phyloP scores from a whole-genome alignment of 2,329 filamentous ascomycete species.

The Xylaria sp. region DNA sequence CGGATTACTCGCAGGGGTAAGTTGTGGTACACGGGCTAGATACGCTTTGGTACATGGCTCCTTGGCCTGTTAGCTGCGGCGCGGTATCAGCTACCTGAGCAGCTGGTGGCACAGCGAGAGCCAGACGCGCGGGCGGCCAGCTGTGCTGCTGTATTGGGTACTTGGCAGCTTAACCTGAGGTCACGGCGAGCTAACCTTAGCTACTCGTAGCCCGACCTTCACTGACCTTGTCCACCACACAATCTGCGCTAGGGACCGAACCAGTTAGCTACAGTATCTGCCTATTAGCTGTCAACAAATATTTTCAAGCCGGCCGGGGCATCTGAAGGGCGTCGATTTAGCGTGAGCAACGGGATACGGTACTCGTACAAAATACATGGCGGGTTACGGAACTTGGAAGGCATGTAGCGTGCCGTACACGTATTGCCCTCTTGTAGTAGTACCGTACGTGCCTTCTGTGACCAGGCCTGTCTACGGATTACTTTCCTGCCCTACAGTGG shows the following conservation, averaged over 20 bases:
- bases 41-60: conserved; percentile 4
- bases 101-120: not conserved
- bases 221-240: not conserved
- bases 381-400: too few relatives aligned
- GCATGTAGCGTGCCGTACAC: too few relatives aligned
- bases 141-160: not conserved
- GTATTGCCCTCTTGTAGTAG: too few relatives aligned
- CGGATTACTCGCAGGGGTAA: conserved; percentile 16
- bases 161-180: not conserved
- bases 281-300: conserved; percentile 9
- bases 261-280: not conserved
- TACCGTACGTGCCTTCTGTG: too few relatives aligned
- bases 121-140: not conserved
- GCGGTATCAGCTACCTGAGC: conserved; percentile 6
- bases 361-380: not conserved
- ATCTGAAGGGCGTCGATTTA: conserved; percentile 8
- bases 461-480: too few relatives aligned
- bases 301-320: conserved; percentile 7
- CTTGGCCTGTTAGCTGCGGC: conserved; percentile 6
- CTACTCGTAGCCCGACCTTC: not conserved
- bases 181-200: not conserved
- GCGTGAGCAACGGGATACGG: not conserved
- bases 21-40: conserved; percentile 2
- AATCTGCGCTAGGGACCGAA: not conserved
- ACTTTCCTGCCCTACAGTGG: too few relatives aligned